Percentiles rank a stretch among this genome's conserved stretches.
phyloP scores from a whole-genome alignment of 163 green algal genomes.

The Chlamydomonas reinhardtii region DNA sequence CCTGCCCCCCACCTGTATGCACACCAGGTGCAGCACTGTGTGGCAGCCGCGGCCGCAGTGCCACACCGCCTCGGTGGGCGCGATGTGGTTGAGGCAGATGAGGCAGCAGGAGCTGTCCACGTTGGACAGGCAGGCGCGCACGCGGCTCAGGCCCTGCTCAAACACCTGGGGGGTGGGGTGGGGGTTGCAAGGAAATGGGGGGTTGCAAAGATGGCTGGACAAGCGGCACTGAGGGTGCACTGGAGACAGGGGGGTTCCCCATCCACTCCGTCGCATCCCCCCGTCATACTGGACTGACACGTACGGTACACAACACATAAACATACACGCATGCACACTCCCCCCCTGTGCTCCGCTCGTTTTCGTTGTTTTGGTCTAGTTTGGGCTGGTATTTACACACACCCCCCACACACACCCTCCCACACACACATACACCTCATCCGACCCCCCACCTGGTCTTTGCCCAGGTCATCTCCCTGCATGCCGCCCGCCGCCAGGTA shows the following conservation, averaged over 20 bases:
- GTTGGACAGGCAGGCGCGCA: constrained; percentile 69
- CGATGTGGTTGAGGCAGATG: constrained; percentile 78
- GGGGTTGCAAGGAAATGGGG: not conserved
- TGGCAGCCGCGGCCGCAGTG: constrained; percentile 76
- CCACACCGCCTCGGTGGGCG: constrained; percentile 75
- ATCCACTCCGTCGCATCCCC: too few species aligned
- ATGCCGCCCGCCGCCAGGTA: constrained; percentile 53
- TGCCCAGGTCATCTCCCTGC: constrained; percentile 40
- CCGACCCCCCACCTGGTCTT: constrained; percentile 26
- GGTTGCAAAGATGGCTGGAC: too few species aligned
- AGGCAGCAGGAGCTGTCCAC: constrained; percentile 69
- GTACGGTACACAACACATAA: too few species aligned
- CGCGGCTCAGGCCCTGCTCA: constrained; percentile 63
- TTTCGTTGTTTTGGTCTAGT: too few species aligned
- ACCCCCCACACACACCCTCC: too few species aligned
- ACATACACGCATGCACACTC: too few species aligned
- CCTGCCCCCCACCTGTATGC: constrained; percentile 69
- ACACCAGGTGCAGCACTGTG: constrained; percentile 79
- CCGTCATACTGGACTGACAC: too few species aligned
- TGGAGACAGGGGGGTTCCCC: too few species aligned
- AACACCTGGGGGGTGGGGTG: constrained; percentile 36
- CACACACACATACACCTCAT: too few species aligned
- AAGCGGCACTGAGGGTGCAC: too few species aligned
- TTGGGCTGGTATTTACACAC: too few species aligned
- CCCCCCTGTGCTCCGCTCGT: too few species aligned